Percentiles rank a stretch among this genome's conserved stretches.
Conservation (phyloP, 148 eudicot species). For the Amaranthus palmeri region DNA sequence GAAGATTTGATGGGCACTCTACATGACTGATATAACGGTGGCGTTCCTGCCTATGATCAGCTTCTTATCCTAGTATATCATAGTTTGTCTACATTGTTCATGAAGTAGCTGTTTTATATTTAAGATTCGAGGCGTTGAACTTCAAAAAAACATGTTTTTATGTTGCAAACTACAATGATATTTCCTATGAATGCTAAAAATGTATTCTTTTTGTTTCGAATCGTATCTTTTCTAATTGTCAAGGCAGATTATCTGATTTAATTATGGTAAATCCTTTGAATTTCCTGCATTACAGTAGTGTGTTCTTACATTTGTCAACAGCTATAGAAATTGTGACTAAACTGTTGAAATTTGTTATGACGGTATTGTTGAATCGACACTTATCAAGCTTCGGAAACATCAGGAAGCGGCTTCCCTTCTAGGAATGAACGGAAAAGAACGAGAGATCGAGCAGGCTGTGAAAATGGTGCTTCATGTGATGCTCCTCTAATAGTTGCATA, state of each 20-base stretch:
- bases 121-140: background rate
- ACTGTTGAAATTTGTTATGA: background rate
- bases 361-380: background rate
- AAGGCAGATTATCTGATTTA: background rate
- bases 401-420: slow-evolving; percentile 41
- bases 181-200: background rate
- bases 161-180: background rate
- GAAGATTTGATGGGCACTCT: slow-evolving; percentile 38
- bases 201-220: slow-evolving; percentile 4
- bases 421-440: slow-evolving; percentile 52
- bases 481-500: slow-evolving; percentile 82
- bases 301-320: background rate
- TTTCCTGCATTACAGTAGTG: background rate
- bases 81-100: background rate
- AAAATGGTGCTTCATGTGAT: slow-evolving; percentile 61
- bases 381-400: background rate
- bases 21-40: slow-evolving; percentile 23
- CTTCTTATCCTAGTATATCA: background rate
- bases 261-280: background rate
- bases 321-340: background rate
- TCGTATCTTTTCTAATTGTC: background rate
- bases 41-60: slow-evolving; percentile 7
- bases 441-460: slow-evolving; percentile 68
- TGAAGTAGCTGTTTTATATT: background rate
- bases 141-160: background rate